Evolutionary conservation across 2,329 filamentous ascomycete species (phyloP).

Genomic region (Aspergillus amoenus): DNA sequence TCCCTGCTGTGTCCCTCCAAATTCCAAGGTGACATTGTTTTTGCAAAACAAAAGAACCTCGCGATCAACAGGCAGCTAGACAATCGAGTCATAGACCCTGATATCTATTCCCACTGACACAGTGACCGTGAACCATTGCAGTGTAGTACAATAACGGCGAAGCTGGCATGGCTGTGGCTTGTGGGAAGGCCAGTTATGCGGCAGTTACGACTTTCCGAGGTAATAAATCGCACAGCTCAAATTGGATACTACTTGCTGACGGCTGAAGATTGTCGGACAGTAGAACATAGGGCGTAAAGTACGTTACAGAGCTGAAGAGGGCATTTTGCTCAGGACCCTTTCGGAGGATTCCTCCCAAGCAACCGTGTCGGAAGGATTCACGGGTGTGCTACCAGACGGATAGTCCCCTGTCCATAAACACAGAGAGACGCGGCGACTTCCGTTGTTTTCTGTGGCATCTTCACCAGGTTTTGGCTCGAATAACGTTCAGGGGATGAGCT

Average conservation of each 20-base stretch:
- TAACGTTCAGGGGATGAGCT: background rate
- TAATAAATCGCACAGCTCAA: background rate
- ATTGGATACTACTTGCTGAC: background rate
- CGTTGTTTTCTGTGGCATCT: background rate
- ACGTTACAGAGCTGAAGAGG: background rate
- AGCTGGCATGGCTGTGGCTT: constrained; percentile 1
- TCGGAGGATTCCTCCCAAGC: constrained; percentile 19
- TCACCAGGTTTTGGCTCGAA: background rate
- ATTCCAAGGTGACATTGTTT: background rate
- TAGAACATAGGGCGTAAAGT: background rate
- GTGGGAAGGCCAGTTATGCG: background rate
- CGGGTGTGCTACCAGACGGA: constrained; percentile 16
- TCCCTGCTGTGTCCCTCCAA: background rate
- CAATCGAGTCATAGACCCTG: background rate
- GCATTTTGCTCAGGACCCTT: constrained; percentile 13
- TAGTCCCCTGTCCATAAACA: background rate
- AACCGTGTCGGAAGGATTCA: constrained; percentile 16
- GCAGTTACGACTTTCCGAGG: background rate
- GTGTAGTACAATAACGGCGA: constrained; percentile 10
- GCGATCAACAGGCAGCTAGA: background rate
- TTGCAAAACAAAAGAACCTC: background rate
- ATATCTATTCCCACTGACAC: background rate
- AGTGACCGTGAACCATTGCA: constrained; percentile 1
- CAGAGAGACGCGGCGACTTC: constrained; percentile 15
- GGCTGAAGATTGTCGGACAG: no score